phyloP scores from a whole-genome alignment of 2,329 filamentous ascomycete species.

The Xylaria sp. region DNA sequence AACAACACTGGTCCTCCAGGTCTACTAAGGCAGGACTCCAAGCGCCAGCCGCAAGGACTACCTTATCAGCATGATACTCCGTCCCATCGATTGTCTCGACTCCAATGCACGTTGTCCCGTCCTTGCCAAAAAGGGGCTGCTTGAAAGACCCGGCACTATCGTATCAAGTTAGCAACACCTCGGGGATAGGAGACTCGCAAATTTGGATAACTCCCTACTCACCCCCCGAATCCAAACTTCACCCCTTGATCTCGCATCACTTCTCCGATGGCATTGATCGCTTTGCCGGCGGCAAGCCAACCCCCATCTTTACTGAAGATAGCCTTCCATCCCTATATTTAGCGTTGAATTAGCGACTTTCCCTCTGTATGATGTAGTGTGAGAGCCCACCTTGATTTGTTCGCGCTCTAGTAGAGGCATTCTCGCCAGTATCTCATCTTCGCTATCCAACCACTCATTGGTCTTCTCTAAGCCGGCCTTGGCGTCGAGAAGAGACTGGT shows the following conservation, averaged over 20 bases:
- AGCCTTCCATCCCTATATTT: slow-evolving; percentile 47
- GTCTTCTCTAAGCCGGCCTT: slow-evolving; percentile 39
- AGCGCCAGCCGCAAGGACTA: slow-evolving; percentile 46
- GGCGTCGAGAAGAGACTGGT: slow-evolving; percentile 39
- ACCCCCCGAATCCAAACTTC: slow-evolving; percentile 45
- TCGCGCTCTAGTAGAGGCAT: slow-evolving; percentile 43
- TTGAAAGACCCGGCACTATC: slow-evolving; percentile 48
- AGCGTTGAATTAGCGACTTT: slow-evolving; percentile 1
- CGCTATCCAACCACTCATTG: slow-evolving; percentile 46
- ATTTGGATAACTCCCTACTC: slow-evolving; percentile 34
- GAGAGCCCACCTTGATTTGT: slow-evolving; percentile 40
- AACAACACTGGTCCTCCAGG: slow-evolving; percentile 42
- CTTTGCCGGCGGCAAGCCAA: slow-evolving; percentile 51
- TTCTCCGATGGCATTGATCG: slow-evolving; percentile 49
- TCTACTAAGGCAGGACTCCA: slow-evolving; percentile 42
- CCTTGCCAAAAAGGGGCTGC: slow-evolving; percentile 42
- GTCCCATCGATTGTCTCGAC: slow-evolving; percentile 46
- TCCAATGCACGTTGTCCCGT: slow-evolving; percentile 42
- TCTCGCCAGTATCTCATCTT: slow-evolving; percentile 47
- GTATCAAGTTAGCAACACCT: not conserved
- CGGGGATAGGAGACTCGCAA: not conserved
- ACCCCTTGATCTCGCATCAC: slow-evolving; percentile 43
- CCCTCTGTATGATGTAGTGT: not conserved
- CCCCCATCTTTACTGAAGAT: slow-evolving; percentile 47
- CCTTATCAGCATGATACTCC: slow-evolving; percentile 46